Conservation (phyloP, 2,329 filamentous ascomycete species). For the Herpotrichia juniperi region DNA sequence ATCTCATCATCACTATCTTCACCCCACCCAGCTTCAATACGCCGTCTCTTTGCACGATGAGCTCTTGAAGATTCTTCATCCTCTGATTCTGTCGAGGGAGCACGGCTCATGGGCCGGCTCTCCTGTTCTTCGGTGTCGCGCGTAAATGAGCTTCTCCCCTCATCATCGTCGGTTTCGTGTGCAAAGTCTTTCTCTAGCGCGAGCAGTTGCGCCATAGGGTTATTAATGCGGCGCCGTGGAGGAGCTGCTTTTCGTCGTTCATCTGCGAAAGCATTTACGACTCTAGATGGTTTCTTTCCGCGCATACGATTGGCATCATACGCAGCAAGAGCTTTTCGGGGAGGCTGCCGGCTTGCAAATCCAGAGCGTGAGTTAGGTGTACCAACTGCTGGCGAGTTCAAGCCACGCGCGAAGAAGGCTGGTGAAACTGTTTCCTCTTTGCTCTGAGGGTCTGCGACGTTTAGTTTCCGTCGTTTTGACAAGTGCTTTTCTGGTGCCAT, state of each 20-base stretch:
- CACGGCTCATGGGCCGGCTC: slow-evolving; percentile 78
- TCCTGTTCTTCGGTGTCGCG: slow-evolving; percentile 86
- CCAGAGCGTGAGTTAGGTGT: slow-evolving; percentile 62
- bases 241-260: slow-evolving; percentile 66
- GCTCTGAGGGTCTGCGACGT: slow-evolving; percentile 70
- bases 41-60: slow-evolving; percentile 53
- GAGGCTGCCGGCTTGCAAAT: slow-evolving; percentile 47
- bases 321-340: slow-evolving; percentile 49
- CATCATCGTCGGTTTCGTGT: slow-evolving; percentile 67
- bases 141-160: slow-evolving; percentile 69
- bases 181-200: slow-evolving; percentile 75
- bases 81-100: slow-evolving; percentile 58
- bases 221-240: slow-evolving; percentile 64
- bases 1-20: slow-evolving; percentile 57
- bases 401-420: slow-evolving; percentile 60
- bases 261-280: slow-evolving; percentile 55
- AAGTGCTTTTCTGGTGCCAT: slow-evolving; percentile 82
- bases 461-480: slow-evolving; percentile 78
- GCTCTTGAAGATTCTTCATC: slow-evolving; percentile 54
- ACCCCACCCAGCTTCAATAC: slow-evolving; percentile 53
- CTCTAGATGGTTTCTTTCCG: slow-evolving; percentile 45
- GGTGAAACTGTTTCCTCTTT: slow-evolving; percentile 64
- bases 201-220: slow-evolving; percentile 75
- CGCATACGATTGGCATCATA: slow-evolving; percentile 51
- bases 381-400: slow-evolving; percentile 66